Evolutionary conservation across 1,139 yeast species (phyloP).

Genomic region (Hemisphaericaspora lyxosophila): DNA sequence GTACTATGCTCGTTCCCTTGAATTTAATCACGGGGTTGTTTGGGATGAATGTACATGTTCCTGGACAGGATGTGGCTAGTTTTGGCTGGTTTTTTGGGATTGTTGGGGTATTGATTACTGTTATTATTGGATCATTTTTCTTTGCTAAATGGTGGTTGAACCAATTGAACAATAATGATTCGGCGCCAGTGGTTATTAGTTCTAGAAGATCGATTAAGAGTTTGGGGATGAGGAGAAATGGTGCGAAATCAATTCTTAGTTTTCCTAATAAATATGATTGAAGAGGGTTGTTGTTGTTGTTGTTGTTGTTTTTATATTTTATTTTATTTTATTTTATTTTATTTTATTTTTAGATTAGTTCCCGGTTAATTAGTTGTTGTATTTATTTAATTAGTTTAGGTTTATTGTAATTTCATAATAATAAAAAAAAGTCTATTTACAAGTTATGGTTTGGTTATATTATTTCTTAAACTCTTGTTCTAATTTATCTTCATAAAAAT

Average conservation of each 20-base stretch:
- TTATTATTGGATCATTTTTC: constrained; percentile 29
- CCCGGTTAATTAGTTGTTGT: too few species aligned
- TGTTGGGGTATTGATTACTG: constrained; percentile 34
- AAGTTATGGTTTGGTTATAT: neutral
- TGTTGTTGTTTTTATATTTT: too few species aligned
- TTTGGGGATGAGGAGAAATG: constrained; percentile 39
- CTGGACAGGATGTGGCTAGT: constrained; percentile 54
- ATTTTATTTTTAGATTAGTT: too few species aligned
- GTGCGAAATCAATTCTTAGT: constrained; percentile 41
- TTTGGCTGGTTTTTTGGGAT: constrained; percentile 39
- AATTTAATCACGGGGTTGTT: constrained; percentile 88
- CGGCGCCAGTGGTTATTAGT: constrained; percentile 13
- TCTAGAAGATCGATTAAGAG: constrained; percentile 41
- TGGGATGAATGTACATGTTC: constrained; percentile 93
- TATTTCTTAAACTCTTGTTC: constrained; percentile 42
- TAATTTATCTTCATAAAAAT: constrained; percentile 59
- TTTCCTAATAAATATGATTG: constrained; percentile 38
- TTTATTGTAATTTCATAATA: too few species aligned
- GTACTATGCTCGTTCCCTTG: constrained; percentile 88
- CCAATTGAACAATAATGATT: constrained; percentile 16
- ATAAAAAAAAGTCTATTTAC: too few species aligned
- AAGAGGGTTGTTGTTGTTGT: neutral
- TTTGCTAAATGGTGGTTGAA: constrained; percentile 39
- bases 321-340: neutral
- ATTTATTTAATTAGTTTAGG: too few species aligned